Base-by-base conservation (phyloP, 768 basidiomycete species). In the Agrocybe praecox region DNA sequence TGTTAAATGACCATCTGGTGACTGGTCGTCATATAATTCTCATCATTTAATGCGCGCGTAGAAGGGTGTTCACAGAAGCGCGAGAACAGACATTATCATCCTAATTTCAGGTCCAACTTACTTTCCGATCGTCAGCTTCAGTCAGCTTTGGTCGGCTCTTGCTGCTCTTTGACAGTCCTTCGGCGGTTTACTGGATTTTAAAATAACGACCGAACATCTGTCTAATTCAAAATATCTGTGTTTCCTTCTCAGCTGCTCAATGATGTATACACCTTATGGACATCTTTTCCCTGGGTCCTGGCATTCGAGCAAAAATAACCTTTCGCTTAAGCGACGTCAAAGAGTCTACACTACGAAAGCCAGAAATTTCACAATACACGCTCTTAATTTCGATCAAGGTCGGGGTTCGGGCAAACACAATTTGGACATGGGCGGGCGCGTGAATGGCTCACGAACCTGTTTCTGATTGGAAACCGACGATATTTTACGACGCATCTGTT, bases 21-120 rank as follows among this genome's bases (percentile, higher is more conserved):
- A 24, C 52, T 34, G 45, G 44, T 52, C 55, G 51, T 55, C 56
- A 52, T 53, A 33, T 36, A 36, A 34, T 49, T 36, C 49, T 49
- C 57, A 64, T 64, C 62, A 64, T 64, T 64, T 36, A 55, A 22
- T 60, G 59, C 62, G 62, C 54, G 44, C 33, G 45, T 60, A 63
- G 59, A 50, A 56, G 52, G 62, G 59, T 45, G 19, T 60, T 60
- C 56, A 45, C 45, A 29, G 36, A 23, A 43, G 46, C 49, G 45
- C 46, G 49, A 29, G 33, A 46, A 32, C 45, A 49, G 23, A 32
- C 47, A 40, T 52, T 42, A 52, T 29, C 43, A 50, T 51, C 55
- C 45, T 55, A 47, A 55, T 34, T 18, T 53, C 12, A 21, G 45
- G 48, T 49, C 42, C 52, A n/a, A 46, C 46, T 24, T 36, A 45